Conservation (phyloP, 495 filamentous ascomycete genomes). For the Aspergillus kassunensis region DNA sequence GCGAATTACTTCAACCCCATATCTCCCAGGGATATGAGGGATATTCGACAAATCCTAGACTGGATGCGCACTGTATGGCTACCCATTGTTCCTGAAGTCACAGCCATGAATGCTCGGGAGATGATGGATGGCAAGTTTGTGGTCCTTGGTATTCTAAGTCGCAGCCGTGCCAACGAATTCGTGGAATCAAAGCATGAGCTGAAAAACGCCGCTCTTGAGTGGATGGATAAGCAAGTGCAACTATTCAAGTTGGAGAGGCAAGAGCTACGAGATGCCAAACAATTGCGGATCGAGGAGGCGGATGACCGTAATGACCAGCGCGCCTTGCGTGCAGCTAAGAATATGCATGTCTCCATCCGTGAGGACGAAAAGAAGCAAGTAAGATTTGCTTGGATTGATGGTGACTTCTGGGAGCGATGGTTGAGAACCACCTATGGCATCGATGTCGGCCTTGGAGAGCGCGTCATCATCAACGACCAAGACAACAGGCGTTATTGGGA, state of each 20-base stretch:
- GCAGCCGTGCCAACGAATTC: slow-evolving; percentile 77
- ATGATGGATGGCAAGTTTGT: slow-evolving; percentile 93
- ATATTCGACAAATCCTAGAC: slow-evolving; percentile 69
- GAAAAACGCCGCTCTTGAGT: slow-evolving; percentile 91
- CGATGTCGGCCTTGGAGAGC: slow-evolving; percentile 76
- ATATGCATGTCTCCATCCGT: slow-evolving; percentile 84
- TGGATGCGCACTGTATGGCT: slow-evolving; percentile 98
- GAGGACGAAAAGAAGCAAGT: slow-evolving; percentile 83
- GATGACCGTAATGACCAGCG: slow-evolving; percentile 90
- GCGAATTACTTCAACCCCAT: slow-evolving; percentile 84
- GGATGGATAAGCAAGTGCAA: slow-evolving; percentile 94
- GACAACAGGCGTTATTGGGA: slow-evolving; percentile 97
- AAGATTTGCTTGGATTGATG: slow-evolving; percentile 97
- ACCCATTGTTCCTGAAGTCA: slow-evolving; percentile 95
- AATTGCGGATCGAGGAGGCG: slow-evolving; percentile 91
- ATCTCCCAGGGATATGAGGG: slow-evolving; percentile 83
- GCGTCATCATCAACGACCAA: slow-evolving; percentile 95
- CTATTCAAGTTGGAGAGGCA: slow-evolving; percentile 87
- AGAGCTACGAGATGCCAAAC: slow-evolving; percentile 89
- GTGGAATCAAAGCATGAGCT: slow-evolving; percentile 75
- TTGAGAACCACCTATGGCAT: slow-evolving; percentile 90
- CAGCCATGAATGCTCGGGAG: slow-evolving; percentile 82
- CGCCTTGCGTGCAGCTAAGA: slow-evolving; percentile 82
- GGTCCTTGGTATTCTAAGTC: slow-evolving; percentile 82
- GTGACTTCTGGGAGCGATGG: slow-evolving; percentile 97